phyloP scores from a whole-genome alignment of 345 rosid genomes.

The Eutrema heterophyllum region DNA sequence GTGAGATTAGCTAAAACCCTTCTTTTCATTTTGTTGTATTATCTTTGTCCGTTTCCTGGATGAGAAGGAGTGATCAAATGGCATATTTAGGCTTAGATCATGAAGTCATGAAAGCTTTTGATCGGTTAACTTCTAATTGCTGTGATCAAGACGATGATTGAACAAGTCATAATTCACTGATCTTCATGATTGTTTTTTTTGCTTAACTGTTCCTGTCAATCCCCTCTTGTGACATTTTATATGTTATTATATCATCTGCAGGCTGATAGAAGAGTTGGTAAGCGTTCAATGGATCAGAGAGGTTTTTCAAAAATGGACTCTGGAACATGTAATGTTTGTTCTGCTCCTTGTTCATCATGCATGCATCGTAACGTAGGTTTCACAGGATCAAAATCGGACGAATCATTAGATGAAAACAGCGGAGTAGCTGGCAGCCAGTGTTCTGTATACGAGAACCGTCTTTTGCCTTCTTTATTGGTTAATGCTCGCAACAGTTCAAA shows the following conservation, averaged over 20 bases:
- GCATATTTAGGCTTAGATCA: background rate
- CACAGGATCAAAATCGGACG: slow-evolving; percentile 54
- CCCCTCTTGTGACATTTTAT: background rate
- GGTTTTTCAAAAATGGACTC: slow-evolving; percentile 47
- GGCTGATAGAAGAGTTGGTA: slow-evolving; percentile 34
- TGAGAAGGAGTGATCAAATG: background rate
- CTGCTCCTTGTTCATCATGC: slow-evolving; percentile 83
- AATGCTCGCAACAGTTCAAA: slow-evolving; percentile 34
- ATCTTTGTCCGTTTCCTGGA: background rate
- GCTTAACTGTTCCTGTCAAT: background rate
- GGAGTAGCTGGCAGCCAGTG: slow-evolving; percentile 48
- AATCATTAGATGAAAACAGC: slow-evolving; percentile 62
- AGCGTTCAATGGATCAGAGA: slow-evolving; percentile 35
- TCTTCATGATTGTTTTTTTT: background rate
- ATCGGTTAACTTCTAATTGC: background rate
- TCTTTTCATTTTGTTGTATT: background rate
- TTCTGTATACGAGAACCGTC: slow-evolving; percentile 52
- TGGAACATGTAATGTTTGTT: slow-evolving; percentile 79
- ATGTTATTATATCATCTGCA: background rate
- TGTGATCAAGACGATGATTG: background rate
- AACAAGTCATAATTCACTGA: background rate
- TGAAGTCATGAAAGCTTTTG: background rate
- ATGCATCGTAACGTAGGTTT: slow-evolving; percentile 50
- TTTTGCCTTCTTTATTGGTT: slow-evolving; percentile 24
- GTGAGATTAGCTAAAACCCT: slow-evolving; percentile 19